These are phyloP conservation scores for Fraxinus angustifolia DNA, from an alignment of 305 asterid species.

Conservation along the genomic window DNA sequence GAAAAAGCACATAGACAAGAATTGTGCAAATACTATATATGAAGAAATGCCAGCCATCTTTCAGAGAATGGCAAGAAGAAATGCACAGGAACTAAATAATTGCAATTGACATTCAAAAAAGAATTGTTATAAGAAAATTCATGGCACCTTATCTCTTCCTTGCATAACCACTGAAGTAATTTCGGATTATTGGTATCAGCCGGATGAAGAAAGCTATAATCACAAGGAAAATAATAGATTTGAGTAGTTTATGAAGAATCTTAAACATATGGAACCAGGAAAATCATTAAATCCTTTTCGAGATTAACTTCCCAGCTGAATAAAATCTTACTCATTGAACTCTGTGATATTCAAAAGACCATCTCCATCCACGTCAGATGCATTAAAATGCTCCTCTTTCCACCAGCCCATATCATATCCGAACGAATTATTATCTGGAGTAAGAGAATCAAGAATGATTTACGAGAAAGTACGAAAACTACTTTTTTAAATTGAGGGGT, in stretches of 20 bases:
- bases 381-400: slow-evolving; percentile 92
- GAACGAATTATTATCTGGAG: slow-evolving; percentile 53
- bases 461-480: slow-evolving; percentile 6
- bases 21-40: neutral
- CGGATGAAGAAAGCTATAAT: slow-evolving; percentile 82
- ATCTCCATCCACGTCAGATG: slow-evolving; percentile 84
- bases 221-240: slow-evolving; percentile 18
- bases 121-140: slow-evolving; percentile 8
- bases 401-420: slow-evolving; percentile 98
- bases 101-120: slow-evolving; percentile 11
- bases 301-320: slow-evolving; percentile 11
- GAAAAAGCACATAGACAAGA: neutral
- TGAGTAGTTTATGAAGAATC: slow-evolving; percentile 11
- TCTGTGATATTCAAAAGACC: slow-evolving; percentile 77
- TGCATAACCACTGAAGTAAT: slow-evolving; percentile 77
- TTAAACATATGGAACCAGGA: slow-evolving; percentile 17
- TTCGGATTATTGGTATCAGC: slow-evolving; percentile 75
- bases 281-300: neutral
- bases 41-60: neutral
- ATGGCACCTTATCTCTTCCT: slow-evolving; percentile 85
- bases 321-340: slow-evolving; percentile 76
- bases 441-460: neutral
- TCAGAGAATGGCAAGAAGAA: neutral
- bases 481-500: slow-evolving; percentile 9
- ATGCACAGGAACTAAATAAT: neutral